A percentile compares a stretch with the other conserved stretches of the same genome.
Evolutionary conservation across 2,329 filamentous ascomycete genomes (phyloP).

Genomic region (Setomelanomma holmii): DNA sequence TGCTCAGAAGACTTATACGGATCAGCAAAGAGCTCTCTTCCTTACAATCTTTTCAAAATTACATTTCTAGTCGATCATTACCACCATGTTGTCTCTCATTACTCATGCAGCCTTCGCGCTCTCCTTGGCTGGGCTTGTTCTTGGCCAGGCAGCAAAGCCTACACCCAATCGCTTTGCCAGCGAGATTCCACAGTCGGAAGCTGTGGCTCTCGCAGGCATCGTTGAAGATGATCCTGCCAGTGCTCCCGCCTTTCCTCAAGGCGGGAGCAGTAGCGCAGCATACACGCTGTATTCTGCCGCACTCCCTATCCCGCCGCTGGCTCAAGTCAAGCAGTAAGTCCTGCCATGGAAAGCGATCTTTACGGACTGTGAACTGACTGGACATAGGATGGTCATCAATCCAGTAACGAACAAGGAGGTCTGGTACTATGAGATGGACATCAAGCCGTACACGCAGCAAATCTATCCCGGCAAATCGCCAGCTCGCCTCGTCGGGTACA

Average conservation of each 20-base stretch:
- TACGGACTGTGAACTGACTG: background rate
- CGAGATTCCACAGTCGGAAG: slow-evolving; percentile 8
- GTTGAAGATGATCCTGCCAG: slow-evolving; percentile 7
- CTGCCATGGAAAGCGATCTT: background rate
- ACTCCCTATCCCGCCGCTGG: slow-evolving; percentile 55
- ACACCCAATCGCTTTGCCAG: slow-evolving; percentile 7
- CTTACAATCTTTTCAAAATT: background rate
- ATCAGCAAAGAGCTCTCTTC: background rate
- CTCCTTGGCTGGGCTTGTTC: background rate
- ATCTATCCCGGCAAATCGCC: slow-evolving; percentile 51
- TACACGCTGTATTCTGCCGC: slow-evolving; percentile 25
- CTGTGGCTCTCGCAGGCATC: slow-evolving; percentile 2
- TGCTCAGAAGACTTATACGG: background rate
- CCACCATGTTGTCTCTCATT: slow-evolving; percentile 5
- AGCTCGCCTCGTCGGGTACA: slow-evolving; percentile 58
- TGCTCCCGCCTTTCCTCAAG: background rate
- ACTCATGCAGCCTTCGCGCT: slow-evolving; percentile 4
- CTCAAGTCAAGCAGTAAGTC: slow-evolving; percentile 50
- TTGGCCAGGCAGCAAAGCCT: slow-evolving; percentile 1
- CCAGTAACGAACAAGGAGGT: slow-evolving; percentile 45
- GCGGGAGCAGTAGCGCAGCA: slow-evolving; percentile 34
- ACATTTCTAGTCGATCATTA: background rate
- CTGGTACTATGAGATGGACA: slow-evolving; percentile 56
- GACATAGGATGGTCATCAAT: slow-evolving; percentile 23
- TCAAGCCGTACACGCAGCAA: slow-evolving; percentile 51